Evolutionary conservation across 2,329 filamentous ascomycete genomes (phyloP), one percentile per base, ranked within the genome.

Genomic region (Aspergillus fischeri): DNA sequence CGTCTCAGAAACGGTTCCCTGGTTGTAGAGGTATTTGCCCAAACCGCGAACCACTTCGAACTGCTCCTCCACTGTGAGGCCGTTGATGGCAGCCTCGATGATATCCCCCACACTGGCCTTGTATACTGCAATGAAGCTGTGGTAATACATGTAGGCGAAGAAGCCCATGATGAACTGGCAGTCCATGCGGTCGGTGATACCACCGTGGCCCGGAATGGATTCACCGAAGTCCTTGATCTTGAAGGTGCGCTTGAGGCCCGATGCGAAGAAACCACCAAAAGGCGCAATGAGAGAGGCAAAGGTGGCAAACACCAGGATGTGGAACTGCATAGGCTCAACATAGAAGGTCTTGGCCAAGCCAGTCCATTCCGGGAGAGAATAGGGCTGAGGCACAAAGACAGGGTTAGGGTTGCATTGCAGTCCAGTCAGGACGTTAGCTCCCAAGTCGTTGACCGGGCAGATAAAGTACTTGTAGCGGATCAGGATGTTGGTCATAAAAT

Each of bases 101-200:
- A 99, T 89, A 54, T 86, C 86, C 21, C 93, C 94, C 21, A 96
- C 87, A 56, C 83, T 91, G 42, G 89, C 86, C 75, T 93, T 91
- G 80, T 96, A 86, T 6, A 91, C 82, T 3, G 92, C 92, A 69
- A 99, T 93, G 74, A 99, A 99, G 70, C 90, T 94, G 74, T 97
- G 92, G 78, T 95, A 99, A 78, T 99, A 99, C 84, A 99, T 92
- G 80, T 92, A 97, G 17, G 93, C 86, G 69, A 99, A 97, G 77
- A 96, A 94, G 8, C 94, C 94, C 94, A 99, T 99, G 80, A 97
- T 97, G 78, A 99, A 99, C 73, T 99, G 94, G 75, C 94, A 99
- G 73, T 99, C 94, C 93, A 99, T 97, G 60, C 94, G 90, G 73
- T 99, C 94, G 17, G 94, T 99, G 79, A 99, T 97, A 66, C 94